Evolutionary conservation across 192 early-diverging fungal genomes (phyloP), one percentile per base, ranked within the genome.

Genomic region (Spizellomyces punctatus): DNA sequence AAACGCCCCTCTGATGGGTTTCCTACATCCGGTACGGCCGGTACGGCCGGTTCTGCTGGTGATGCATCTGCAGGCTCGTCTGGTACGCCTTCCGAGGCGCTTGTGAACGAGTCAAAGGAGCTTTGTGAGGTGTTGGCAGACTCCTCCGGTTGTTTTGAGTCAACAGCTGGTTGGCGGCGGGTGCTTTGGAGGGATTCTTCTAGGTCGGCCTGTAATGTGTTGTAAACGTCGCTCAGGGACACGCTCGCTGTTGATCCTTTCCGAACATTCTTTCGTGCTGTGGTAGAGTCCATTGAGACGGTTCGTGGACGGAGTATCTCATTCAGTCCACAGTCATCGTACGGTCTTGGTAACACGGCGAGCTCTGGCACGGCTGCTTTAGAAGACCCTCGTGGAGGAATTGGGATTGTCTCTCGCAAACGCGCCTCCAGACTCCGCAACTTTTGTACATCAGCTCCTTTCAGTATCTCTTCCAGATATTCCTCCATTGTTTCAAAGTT

Each of bases 401-500:
- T 8, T 10, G 67, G 45, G 46, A 52, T 69, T 14, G 69, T 45
- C 14, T 71, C 60, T 56, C 55, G 4, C 58, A 70, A 48, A 27
- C 48, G 22, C 8, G 47, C 62, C 36, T 63, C 63, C 62, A 72
- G 17, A 14, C n/a, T 56, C 45, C 68, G 1, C 68, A 70, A 42
- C 49, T 72, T 76, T 10, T 44, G 47, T 9, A 64, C 42, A 58
- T 79, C 60, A 36, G 65, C 56, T n/a, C 68, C 74, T 44, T 43
- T 64, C 43, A 80, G 36, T 44, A 80, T 80, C 48, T 80, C 78
- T 42, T 80, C 75, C 5, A 80, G 58, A 36, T 78, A 73, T 55
- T 78, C 52, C 55, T 80, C 78, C 78, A 80, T 80, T 10, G 52
- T 69, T 41, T 72, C 71, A 52, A 80, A 74, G 46, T 73, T 77